Conservation (phyloP, 2,329 filamentous ascomycete genomes). For the Fusarium guadeloupense region DNA sequence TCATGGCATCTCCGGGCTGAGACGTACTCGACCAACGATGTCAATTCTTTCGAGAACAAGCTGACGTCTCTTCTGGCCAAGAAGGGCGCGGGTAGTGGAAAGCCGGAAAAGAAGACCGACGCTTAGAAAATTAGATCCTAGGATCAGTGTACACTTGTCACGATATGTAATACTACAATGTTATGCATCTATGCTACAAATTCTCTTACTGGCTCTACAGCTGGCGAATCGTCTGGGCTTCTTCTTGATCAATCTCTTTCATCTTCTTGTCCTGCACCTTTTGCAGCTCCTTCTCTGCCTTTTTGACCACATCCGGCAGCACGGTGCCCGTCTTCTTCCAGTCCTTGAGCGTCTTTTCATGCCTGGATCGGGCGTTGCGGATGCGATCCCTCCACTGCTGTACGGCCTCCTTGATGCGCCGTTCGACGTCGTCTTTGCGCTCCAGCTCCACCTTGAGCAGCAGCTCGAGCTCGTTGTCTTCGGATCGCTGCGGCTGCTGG, state of each 20-base stretch:
- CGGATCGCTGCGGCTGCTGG: conserved; percentile 67
- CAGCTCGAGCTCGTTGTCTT: conserved; percentile 69
- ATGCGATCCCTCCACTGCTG: conserved; percentile 63
- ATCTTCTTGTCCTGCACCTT: conserved; percentile 64
- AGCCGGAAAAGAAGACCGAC: conserved; percentile 39
- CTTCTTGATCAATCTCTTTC: conserved; percentile 58
- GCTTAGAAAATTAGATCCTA: conserved; percentile 36
- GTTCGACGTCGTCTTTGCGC: conserved; percentile 57
- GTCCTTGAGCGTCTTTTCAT: conserved; percentile 59
- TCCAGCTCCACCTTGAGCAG: conserved; percentile 63
- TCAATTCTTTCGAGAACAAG: conserved; percentile 53
- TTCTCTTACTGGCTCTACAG: conserved; percentile 38
- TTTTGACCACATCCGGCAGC: conserved; percentile 58
- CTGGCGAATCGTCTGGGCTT: conserved; percentile 59
- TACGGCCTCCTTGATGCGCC: conserved; percentile 56
- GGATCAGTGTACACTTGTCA: conserved; percentile 42
- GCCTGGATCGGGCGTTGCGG: conserved; percentile 56
- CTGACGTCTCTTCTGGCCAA: conserved; percentile 46
- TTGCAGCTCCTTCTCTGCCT: conserved; percentile 58
- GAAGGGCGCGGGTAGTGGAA: conserved; percentile 27
- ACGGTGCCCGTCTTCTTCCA: conserved; percentile 58
- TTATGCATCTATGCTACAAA: conserved; percentile 26
- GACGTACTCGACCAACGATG: conserved; percentile 49
- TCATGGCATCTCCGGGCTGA: conserved; percentile 51
- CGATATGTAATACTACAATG: conserved; percentile 45